A percentile compares a stretch with the other conserved stretches of the same genome.
Evolutionary conservation across 768 basidiomycete species (phyloP).

Genomic region (Boletus fagicola): DNA sequence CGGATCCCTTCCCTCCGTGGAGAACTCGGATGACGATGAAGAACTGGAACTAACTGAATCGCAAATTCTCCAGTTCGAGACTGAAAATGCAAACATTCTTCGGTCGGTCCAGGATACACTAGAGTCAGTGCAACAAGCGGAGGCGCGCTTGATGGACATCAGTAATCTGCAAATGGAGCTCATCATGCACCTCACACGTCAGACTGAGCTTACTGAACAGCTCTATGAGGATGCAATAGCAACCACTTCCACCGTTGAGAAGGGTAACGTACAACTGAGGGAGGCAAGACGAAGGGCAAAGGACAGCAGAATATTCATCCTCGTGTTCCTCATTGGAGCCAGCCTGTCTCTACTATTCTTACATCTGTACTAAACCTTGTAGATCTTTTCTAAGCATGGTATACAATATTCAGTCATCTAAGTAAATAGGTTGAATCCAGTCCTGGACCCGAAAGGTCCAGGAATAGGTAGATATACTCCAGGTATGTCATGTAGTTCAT

Average conservation of each 20-base stretch:
- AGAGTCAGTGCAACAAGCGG: constrained; percentile 87
- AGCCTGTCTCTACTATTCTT: constrained; percentile 89
- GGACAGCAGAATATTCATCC: constrained; percentile 84
- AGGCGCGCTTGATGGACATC: constrained; percentile 89
- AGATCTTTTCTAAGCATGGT: constrained; percentile 1
- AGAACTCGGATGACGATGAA: constrained; percentile 61
- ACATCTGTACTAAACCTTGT: constrained; percentile 72
- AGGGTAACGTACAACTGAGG: constrained; percentile 86
- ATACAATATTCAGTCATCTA: constrained; percentile 6
- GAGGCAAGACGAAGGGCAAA: constrained; percentile 86
- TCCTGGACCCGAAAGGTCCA: too few species aligned
- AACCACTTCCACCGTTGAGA: constrained; percentile 80
- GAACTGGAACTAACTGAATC: constrained; percentile 81
- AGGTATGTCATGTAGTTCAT: neutral
- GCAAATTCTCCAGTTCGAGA: constrained; percentile 90
- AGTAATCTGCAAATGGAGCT: constrained; percentile 91
- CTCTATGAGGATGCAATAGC: constrained; percentile 93
- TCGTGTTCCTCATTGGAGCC: constrained; percentile 90
- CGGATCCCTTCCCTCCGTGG: constrained; percentile 35
- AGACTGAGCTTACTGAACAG: constrained; percentile 91
- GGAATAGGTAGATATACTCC: neutral
- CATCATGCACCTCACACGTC: constrained; percentile 79
- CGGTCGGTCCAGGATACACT: constrained; percentile 82
- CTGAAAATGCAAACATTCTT: constrained; percentile 85
- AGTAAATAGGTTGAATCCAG: neutral